phyloP scores from a whole-genome alignment of 2,329 filamentous ascomycete genomes.

The Metarhizium brunneum region DNA sequence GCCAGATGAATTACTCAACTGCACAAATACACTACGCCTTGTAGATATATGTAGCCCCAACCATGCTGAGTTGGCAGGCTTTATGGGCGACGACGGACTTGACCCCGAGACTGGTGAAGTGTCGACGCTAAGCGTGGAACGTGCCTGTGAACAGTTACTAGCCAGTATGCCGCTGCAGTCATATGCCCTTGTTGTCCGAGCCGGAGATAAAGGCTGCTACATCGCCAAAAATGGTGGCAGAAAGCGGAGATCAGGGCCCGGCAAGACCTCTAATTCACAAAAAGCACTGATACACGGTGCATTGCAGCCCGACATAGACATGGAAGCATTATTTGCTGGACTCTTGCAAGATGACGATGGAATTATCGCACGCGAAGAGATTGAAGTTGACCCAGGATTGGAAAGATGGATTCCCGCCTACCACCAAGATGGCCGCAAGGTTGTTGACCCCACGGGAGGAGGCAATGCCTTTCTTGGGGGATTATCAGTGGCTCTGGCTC shows the following conservation, averaged over 20 bases:
- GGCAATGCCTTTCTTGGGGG: slow-evolving; percentile 79
- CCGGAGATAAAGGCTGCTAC: slow-evolving; percentile 64
- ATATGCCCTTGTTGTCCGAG: slow-evolving; percentile 59
- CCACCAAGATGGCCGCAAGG: slow-evolving; percentile 43
- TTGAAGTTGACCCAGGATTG: slow-evolving; percentile 54
- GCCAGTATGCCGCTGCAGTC: slow-evolving; percentile 55
- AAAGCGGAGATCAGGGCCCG: slow-evolving; percentile 15
- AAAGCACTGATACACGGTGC: slow-evolving; percentile 40
- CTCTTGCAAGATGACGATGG: slow-evolving; percentile 45
- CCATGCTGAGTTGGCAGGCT: slow-evolving; percentile 75
- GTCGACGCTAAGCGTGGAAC: slow-evolving; percentile 42
- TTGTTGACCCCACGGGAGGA: slow-evolving; percentile 89
- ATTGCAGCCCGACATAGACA: slow-evolving; percentile 50
- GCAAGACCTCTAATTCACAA: slow-evolving; percentile 14
- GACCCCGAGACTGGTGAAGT: slow-evolving; percentile 47
- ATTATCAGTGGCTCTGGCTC: slow-evolving; percentile 47
- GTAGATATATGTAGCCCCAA: slow-evolving; percentile 69
- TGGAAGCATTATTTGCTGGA: slow-evolving; percentile 52
- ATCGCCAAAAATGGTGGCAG: slow-evolving; percentile 49
- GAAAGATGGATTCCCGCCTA: slow-evolving; percentile 74
- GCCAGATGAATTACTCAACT: slow-evolving; percentile 56
- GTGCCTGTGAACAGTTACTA: slow-evolving; percentile 52
- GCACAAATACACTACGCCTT: slow-evolving; percentile 51
- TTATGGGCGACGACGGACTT: slow-evolving; percentile 59
- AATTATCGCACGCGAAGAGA: slow-evolving; percentile 44